These are phyloP conservation scores for Phoma sp. DNA, from an alignment of 2,329 filamentous ascomycete genomes.

Conservation along the genomic window DNA sequence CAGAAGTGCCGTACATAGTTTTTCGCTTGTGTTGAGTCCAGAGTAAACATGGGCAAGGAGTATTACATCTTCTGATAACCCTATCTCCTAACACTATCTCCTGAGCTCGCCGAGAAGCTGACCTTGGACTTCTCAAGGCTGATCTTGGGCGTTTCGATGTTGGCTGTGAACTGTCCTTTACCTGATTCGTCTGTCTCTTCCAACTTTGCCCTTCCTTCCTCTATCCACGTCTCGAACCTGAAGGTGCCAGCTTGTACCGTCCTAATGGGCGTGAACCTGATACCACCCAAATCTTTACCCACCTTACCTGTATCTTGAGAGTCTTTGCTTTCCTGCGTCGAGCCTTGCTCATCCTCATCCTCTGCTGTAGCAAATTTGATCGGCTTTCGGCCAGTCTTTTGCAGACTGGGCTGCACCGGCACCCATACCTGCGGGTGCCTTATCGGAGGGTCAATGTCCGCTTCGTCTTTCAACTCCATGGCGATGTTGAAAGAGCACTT, in stretches of 20 bases:
- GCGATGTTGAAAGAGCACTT: constrained; percentile 78
- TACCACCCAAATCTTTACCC: constrained; percentile 55
- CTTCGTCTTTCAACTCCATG: constrained; percentile 71
- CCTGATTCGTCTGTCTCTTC: constrained; percentile 23
- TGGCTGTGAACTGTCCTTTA: background rate
- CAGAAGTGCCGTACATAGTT: too few species aligned
- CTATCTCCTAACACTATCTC: background rate
- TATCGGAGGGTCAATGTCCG: constrained; percentile 54
- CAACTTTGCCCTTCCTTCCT: constrained; percentile 64
- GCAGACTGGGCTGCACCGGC: constrained; percentile 59
- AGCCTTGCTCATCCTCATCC: constrained; percentile 13
- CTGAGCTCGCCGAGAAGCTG: constrained; percentile 26
- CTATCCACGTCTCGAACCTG: constrained; percentile 72
- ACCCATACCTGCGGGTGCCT: constrained; percentile 65
- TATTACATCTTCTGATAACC: background rate
- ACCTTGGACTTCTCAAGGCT: background rate
- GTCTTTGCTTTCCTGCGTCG: constrained; percentile 24
- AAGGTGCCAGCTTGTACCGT: constrained; percentile 69
- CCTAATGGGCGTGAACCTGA: constrained; percentile 65
- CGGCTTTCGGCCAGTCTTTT: constrained; percentile 39
- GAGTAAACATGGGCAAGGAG: too few species aligned
- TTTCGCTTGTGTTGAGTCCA: too few species aligned
- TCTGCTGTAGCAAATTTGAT: background rate
- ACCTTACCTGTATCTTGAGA: constrained; percentile 16
- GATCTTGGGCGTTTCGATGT: background rate